Evolutionary conservation across 2,329 filamentous ascomycete genomes (phyloP).

Genomic region (Diaporthe capsici): DNA sequence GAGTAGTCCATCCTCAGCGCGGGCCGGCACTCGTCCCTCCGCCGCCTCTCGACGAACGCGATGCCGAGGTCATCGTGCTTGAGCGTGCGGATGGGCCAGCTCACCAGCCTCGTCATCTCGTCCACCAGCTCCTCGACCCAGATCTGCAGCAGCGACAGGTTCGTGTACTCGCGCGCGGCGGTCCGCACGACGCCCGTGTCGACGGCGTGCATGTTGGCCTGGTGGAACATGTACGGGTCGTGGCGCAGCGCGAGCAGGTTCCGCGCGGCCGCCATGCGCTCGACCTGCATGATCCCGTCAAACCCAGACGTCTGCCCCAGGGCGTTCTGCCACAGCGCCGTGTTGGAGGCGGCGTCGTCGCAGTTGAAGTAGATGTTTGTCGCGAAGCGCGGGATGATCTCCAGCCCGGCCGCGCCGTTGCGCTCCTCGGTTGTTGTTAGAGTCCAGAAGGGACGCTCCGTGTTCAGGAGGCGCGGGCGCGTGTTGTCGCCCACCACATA

Average conservation of each 20-base stretch:
- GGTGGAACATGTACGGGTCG: slow-evolving; percentile 30
- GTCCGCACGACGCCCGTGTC: slow-evolving; percentile 21
- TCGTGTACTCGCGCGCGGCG: neutral
- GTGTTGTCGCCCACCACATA: slow-evolving; percentile 25
- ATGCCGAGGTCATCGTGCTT: neutral
- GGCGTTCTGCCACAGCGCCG: slow-evolving; percentile 7
- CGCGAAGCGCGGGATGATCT: slow-evolving; percentile 21
- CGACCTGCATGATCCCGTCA: slow-evolving; percentile 6
- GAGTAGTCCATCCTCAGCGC: slow-evolving; percentile 24
- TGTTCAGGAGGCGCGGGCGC: slow-evolving; percentile 1
- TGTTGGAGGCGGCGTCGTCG: slow-evolving; percentile 19
- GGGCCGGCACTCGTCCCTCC: slow-evolving; percentile 5
- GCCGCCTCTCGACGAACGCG: slow-evolving; percentile 4
- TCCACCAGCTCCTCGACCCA: slow-evolving; percentile 24
- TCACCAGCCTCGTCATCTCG: slow-evolving; percentile 19
- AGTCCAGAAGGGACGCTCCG: neutral
- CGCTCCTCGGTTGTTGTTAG: slow-evolving; percentile 8
- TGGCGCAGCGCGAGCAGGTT: slow-evolving; percentile 25
- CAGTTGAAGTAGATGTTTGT: slow-evolving; percentile 27
- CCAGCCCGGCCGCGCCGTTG: slow-evolving; percentile 9
- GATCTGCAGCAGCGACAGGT: slow-evolving; percentile 23
- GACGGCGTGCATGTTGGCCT: slow-evolving; percentile 24
- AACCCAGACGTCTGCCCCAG: neutral
- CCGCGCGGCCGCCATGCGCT: slow-evolving; percentile 17
- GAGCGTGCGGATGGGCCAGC: slow-evolving; percentile 20